Percentiles rank a stretch among this genome's conserved stretches.
phyloP scores from a whole-genome alignment of 176 grass and related monocot species.

The Triticum urartu region DNA sequence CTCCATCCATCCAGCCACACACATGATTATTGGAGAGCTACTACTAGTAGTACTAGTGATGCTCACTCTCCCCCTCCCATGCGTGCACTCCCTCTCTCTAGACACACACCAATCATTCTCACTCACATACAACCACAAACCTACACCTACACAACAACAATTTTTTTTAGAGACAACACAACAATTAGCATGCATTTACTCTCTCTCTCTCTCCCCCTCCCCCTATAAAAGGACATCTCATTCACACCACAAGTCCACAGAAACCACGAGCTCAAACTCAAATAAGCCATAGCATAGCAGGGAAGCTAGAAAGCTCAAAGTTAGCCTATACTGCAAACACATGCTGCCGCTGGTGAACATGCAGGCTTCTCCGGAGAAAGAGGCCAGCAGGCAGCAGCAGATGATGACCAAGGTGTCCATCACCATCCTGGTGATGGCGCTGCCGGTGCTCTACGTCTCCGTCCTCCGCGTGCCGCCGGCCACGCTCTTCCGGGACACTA shows the following conservation, averaged over 20 bases:
- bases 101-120: constrained; percentile 39
- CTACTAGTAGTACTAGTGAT: constrained; percentile 6
- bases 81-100: constrained; percentile 20
- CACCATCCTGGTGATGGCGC: constrained; percentile 70
- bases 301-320: background rate
- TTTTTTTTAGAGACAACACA: background rate
- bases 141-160: constrained; percentile 22
- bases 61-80: background rate
- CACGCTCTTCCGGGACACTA: constrained; percentile 79
- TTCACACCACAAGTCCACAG: constrained; percentile 17
- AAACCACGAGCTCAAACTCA: background rate
- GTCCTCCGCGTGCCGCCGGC: constrained; percentile 77
- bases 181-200: constrained; percentile 23
- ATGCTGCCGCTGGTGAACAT: constrained; percentile 45
- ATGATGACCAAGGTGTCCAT: constrained; percentile 61
- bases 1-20: constrained; percentile 32
- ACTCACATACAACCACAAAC: constrained; percentile 30
- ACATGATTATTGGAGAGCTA: background rate
- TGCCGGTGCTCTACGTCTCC: constrained; percentile 87
- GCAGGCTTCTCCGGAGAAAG: background rate
- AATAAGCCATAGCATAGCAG: constrained; percentile 2
- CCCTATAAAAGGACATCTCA: constrained; percentile 42
- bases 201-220: background rate
- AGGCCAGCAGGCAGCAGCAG: background rate
- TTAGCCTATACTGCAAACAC: background rate